These are phyloP conservation scores for Sarocladiaceae sp. DNA, from an alignment of 2,329 filamentous ascomycete species.

Conservation along the genomic window DNA sequence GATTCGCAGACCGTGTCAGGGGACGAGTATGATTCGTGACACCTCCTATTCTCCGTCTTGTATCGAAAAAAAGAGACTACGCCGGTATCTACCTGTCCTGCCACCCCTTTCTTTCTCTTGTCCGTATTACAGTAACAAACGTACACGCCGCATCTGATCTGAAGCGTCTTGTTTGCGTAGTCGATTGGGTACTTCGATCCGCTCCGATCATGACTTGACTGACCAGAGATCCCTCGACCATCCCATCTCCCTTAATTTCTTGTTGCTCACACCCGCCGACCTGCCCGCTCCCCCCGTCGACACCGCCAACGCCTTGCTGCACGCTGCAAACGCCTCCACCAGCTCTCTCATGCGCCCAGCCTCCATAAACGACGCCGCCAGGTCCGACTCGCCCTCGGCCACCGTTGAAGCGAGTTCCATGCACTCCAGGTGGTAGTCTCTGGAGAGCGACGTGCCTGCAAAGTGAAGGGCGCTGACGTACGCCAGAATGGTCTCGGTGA, in stretches of 20 bases:
- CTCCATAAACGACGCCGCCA: conserved; percentile 58
- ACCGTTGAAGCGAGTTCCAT: conserved; percentile 79
- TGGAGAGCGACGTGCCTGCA: conserved; percentile 65
- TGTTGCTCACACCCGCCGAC: conserved; percentile 41
- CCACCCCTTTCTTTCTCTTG: no score
- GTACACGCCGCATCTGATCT: no score
- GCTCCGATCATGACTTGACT: conserved; percentile 38
- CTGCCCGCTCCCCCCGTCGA: conserved; percentile 47
- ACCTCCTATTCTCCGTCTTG: no score
- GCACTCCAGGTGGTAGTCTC: conserved; percentile 71
- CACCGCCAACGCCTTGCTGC: conserved; percentile 64
- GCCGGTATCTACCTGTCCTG: no score
- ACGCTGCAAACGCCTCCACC: conserved; percentile 67
- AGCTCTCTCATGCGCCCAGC: conserved; percentile 68
- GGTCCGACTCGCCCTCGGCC: conserved; percentile 62
- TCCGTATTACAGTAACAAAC: no score
- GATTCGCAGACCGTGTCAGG: no score
- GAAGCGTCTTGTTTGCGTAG: no score
- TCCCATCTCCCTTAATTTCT: conserved; percentile 55
- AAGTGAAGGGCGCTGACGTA: conserved; percentile 78
- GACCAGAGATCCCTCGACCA: conserved; percentile 60
- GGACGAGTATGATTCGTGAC: no score
- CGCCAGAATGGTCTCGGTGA: conserved; percentile 79
- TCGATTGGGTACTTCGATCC: no score
- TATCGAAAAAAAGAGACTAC: no score